Evolutionary conservation across 371 early-diverging fungal genomes (phyloP), one percentile per base, ranked within the genome.

Genomic region (Rhizopus stolonifer): DNA sequence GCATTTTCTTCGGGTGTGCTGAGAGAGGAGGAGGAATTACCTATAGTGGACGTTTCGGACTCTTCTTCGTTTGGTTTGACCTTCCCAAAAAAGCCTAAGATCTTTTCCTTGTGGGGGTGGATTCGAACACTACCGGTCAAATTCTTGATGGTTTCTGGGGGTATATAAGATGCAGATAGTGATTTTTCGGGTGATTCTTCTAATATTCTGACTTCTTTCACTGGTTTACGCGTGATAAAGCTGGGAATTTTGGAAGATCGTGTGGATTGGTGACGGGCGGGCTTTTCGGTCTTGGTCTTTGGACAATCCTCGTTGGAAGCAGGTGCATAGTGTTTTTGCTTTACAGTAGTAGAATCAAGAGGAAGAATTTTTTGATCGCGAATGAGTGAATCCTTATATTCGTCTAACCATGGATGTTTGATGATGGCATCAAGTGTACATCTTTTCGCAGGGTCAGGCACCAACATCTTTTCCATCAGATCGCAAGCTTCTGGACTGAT

Each of bases 401-500:
- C 77, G 26, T 72, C 64, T 66, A 90, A 75, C 94, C 94, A 93
- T 8, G 84, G 74, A 54, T 89, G 85, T 18, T 59, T 52, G 13
- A 69, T 54, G 8, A 90, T 79, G 38, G 81, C 80, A 7, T 72
- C 68, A 47, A 92, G 69, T 2, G 72, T 76, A 18, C 74, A 82
- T 29, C 94, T 76, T 29, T 79, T 54, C 19, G 52, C 56, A 3
- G 87, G 75, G 46, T 87, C 80, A 5, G 78, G 75, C 2, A 84
- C 85, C 11, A 93, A 67, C 17, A 92, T 79, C 9, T 82, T 77
- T 32, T 76, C 65, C 19, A 93, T 60, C 22, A 91, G 61, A 51
- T 82, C 76, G 33, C 73, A 51, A 26, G 86, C 83, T 11, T 76
- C 76, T 11, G 39, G 32, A 21, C 67, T 50, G 15, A 86, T 66